Base-by-base conservation (phyloP, 352 stramenopile species). In the Phytophthora fragariaefolia region DNA sequence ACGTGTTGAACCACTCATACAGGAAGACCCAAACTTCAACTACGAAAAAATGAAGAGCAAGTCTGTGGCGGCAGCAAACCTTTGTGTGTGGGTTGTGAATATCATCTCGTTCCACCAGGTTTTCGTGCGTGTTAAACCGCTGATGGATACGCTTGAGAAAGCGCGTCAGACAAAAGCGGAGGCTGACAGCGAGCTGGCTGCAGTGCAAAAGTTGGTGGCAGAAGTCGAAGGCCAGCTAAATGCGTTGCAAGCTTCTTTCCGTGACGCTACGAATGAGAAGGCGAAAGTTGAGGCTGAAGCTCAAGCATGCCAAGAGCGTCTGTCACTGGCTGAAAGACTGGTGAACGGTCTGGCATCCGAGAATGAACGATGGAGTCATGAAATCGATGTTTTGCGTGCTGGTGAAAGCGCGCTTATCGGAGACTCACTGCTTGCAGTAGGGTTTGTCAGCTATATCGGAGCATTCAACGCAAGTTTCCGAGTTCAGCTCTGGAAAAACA, bases 31-130 rank as follows among this genome's bases (percentile, higher is more conserved):
- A 1, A 94, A 97, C 55, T 98, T 98, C 60, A 98, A 88, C 43
- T 97, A 91, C 58, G 92, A 97, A 12, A 97, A 97, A 68, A 98
- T 98, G 92, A 97, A 97, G 65, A 90, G 80, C 55, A 98, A 98
- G 67, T 97, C 89, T 0, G 66, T 94, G 2, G 93, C 93, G 13
- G 93, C 93, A 0, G 92, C 93, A 0, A 98, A 97, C 43, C 66
- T 98, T 13, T 97, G 90, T 54, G 90, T 96, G 28, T 98, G 93
- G 93, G 93, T 98, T 15, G 76, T 98, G 60, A 98, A 98, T 66
- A 98, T 97, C 59, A 90, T 98, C 17, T 81, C 82, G 8, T 98
- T 96, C 60, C 92, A 98, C 57, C 81, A 96, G 64, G 92, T 98
- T 18, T 98, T 97, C 53, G 90, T 96, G 13, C 92, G 93, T n/a